phyloP scores from a whole-genome alignment of 23 red algal species.

The Cyanidioschyzon merolae region DNA sequence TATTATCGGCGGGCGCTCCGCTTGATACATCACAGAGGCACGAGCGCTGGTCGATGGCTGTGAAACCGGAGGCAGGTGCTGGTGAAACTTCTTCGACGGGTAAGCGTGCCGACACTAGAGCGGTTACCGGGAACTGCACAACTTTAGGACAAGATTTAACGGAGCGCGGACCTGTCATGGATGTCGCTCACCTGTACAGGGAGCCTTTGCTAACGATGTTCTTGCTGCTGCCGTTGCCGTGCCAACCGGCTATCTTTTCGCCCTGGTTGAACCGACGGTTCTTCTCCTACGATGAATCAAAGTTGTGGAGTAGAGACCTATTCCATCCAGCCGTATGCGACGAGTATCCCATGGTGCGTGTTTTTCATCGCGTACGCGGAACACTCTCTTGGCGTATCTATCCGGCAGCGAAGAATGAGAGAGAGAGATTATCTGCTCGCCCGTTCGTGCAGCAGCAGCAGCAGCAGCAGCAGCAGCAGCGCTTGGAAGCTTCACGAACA shows the following conservation, averaged over 20 bases:
- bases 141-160: too few species aligned
- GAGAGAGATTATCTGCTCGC: too few species aligned
- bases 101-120: too few species aligned
- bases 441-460: too few species aligned
- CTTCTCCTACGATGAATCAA: constrained; percentile 10
- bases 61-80: too few species aligned
- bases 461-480: too few species aligned
- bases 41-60: too few species aligned
- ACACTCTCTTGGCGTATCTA: background rate
- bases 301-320: background rate
- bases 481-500: too few species aligned
- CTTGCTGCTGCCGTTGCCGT: constrained; percentile 9
- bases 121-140: too few species aligned
- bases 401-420: background rate
- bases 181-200: background rate
- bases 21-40: too few species aligned
- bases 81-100: too few species aligned
- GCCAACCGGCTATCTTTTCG: background rate
- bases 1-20: too few species aligned
- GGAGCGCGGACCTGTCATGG: background rate
- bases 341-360: constrained; percentile 9
- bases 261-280: background rate
- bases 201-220: background rate
- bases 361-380: background rate
- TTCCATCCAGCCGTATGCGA: background rate